Evolutionary conservation across 306 rosid species (phyloP).

Genomic region (Castanea crenata): DNA sequence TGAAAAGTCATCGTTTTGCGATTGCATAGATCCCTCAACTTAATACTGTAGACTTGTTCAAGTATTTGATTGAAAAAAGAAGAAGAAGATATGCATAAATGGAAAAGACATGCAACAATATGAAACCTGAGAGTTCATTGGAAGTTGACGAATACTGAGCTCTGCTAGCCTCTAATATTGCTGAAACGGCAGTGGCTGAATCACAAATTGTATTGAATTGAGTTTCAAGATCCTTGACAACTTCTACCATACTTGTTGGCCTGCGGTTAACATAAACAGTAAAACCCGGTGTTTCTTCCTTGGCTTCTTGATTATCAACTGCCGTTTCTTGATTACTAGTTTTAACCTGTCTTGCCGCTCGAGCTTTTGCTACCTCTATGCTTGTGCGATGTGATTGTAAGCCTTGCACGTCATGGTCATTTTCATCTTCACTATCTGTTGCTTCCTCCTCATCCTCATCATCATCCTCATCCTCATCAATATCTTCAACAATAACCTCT

Average conservation of each 20-base stretch:
- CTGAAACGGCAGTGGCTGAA: constrained; percentile 74
- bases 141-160: constrained; percentile 46
- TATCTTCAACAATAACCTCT: constrained; percentile 64
- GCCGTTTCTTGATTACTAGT: constrained; percentile 47
- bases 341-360: constrained; percentile 44
- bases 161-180: constrained; percentile 70
- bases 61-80: not conserved
- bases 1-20: too few relatives aligned
- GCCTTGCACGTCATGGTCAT: constrained; percentile 24
- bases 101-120: constrained; percentile 2
- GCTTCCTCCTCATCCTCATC: constrained; percentile 30
- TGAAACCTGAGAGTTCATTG: constrained; percentile 71
- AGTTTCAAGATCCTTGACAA: constrained; percentile 71
- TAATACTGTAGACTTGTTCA: not conserved
- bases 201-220: constrained; percentile 66
- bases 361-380: constrained; percentile 52
- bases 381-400: constrained; percentile 31
- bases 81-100: not conserved
- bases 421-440: constrained; percentile 32
- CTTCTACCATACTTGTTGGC: constrained; percentile 86
- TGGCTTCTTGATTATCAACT: constrained; percentile 38
- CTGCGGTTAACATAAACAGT: constrained; percentile 74
- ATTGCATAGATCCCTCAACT: not conserved
- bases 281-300: constrained; percentile 75
- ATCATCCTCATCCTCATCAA: constrained; percentile 50